A percentile compares a stretch with the other conserved stretches of the same genome.
Evolutionary conservation across 805 yeast genomes (phyloP).

Genomic region (Candida easanensis): DNA sequence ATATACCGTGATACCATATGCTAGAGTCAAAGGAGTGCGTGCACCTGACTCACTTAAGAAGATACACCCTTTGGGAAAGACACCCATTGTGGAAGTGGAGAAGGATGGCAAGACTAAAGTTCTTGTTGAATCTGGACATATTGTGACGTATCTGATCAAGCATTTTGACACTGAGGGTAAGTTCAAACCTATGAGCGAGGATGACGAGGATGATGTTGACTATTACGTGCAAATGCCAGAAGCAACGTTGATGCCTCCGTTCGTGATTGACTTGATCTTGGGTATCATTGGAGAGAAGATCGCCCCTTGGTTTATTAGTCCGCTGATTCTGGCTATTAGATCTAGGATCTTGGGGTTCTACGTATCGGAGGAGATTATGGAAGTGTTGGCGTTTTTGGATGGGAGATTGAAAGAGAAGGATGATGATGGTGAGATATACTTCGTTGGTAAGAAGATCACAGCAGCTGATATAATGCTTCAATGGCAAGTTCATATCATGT

Average conservation of each 20-base stretch:
- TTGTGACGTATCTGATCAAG: conserved; percentile 47
- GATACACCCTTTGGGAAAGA: conserved; percentile 60
- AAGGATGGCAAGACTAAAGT: conserved; percentile 29
- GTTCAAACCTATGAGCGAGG: conserved; percentile 34
- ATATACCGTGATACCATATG: conserved; percentile 50
- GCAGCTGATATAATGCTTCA: conserved; percentile 52
- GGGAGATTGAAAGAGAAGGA: neutral
- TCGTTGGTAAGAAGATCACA: conserved; percentile 47
- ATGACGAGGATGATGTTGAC: conserved; percentile 41
- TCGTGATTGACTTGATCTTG: conserved; percentile 29
- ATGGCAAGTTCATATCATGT: conserved; percentile 32
- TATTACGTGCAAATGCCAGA: conserved; percentile 56
- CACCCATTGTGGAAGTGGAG: conserved; percentile 53
- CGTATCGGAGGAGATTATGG: neutral
- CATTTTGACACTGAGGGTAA: conserved; percentile 44
- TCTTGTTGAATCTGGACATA: conserved; percentile 58
- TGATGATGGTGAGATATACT: conserved; percentile 24
- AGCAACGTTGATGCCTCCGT: conserved; percentile 51
- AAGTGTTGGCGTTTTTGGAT: neutral
- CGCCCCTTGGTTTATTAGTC: conserved; percentile 40
- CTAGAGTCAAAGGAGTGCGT: conserved; percentile 43
- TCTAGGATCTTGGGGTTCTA: neutral
- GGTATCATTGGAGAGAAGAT: conserved; percentile 26
- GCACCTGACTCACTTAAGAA: conserved; percentile 48
- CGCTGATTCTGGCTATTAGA: neutral